phyloP scores from a whole-genome alignment of 768 basidiomycete genomes.

The Collybia nuda region DNA sequence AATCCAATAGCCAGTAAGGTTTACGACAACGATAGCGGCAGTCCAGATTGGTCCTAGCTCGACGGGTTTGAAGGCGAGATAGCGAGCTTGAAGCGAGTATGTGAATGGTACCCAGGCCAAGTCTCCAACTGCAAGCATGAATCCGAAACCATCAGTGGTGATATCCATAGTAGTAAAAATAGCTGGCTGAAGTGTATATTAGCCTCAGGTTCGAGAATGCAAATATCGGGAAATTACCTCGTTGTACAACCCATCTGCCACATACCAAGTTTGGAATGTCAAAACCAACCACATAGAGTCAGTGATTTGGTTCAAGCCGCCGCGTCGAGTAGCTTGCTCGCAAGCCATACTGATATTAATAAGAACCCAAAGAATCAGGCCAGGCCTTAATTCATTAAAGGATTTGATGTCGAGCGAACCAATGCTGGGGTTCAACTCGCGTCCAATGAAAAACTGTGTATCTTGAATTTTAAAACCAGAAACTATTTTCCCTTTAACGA shows the following conservation, averaged over 20 bases:
- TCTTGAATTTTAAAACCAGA: constrained; percentile 2
- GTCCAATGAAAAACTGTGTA: constrained; percentile 88
- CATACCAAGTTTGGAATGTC: constrained; percentile 85
- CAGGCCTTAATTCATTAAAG: constrained; percentile 86
- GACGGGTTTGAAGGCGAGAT: constrained; percentile 85
- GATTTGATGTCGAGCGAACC: constrained; percentile 67
- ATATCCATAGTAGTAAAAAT: constrained; percentile 98
- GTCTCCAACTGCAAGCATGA: constrained; percentile 95
- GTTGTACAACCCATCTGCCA: constrained; percentile 84
- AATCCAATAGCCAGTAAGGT: constrained; percentile 83
- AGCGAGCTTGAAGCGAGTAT: constrained; percentile 92
- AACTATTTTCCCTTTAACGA: neutral
- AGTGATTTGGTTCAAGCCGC: constrained; percentile 63
- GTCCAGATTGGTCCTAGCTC: constrained; percentile 68
- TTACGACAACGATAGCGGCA: constrained; percentile 58
- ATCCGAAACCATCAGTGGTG: constrained; percentile 95
- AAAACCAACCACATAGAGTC: constrained; percentile 93
- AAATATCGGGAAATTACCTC: constrained; percentile 54
- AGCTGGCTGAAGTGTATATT: constrained; percentile 56
- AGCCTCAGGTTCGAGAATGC: neutral
- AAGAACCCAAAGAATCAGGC: constrained; percentile 89
- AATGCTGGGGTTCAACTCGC: constrained; percentile 88
- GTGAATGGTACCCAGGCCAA: constrained; percentile 93
- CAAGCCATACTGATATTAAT: constrained; percentile 90
- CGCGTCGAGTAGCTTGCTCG: constrained; percentile 82